Percentiles rank a stretch among this genome's conserved stretches.
phyloP scores from a whole-genome alignment of 441 rosid species.

The Gossypium schwendimanii region DNA sequence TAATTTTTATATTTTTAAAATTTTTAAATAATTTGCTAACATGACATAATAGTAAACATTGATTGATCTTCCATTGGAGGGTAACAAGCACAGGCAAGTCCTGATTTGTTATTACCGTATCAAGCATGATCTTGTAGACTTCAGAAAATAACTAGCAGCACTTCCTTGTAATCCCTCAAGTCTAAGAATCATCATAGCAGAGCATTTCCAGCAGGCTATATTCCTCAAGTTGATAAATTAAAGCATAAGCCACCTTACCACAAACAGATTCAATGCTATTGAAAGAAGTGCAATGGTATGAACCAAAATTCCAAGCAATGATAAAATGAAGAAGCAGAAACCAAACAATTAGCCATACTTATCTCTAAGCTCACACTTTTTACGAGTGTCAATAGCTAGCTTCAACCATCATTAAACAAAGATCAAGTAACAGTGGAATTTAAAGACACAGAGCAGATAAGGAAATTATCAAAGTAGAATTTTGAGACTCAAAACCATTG shows the following conservation, averaged over 20 bases:
- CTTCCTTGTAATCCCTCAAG: neutral
- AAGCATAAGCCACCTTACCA: neutral
- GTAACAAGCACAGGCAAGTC: neutral
- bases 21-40: too few species aligned
- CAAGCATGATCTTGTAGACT: neutral
- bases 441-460: neutral
- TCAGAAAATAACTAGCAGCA: neutral
- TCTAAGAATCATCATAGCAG: neutral
- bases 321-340: neutral
- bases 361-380: neutral
- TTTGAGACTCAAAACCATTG: neutral
- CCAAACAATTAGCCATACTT: neutral
- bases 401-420: neutral
- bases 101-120: neutral
- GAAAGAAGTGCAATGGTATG: neutral
- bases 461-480: neutral
- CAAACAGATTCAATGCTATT: neutral
- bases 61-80: neutral
- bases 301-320: constrained; percentile 4
- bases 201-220: neutral
- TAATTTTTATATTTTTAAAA: too few species aligned
- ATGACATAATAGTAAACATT: too few species aligned
- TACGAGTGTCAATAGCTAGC: neutral
- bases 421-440: too few species aligned
- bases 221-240: neutral